Percentiles rank a stretch among this genome's conserved stretches.
Evolutionary conservation across 129 eudicot species (phyloP).

Genomic region (Escallonia herrerae): DNA sequence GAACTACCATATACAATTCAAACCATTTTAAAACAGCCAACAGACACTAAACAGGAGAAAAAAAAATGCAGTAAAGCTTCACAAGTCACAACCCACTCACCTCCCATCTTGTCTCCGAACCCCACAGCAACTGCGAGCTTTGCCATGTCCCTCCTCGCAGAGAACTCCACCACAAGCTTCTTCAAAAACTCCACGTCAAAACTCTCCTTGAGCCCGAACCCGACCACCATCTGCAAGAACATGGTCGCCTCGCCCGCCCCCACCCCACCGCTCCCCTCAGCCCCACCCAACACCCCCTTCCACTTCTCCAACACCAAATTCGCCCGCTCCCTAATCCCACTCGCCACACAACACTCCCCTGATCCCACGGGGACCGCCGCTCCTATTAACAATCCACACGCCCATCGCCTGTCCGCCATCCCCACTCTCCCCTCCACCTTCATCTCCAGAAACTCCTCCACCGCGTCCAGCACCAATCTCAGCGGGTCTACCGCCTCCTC

Average conservation of each 20-base stretch:
- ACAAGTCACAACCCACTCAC: conserved; percentile 14
- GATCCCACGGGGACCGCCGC: conserved; percentile 18
- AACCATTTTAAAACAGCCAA: too few relatives aligned
- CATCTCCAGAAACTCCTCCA: conserved; percentile 41
- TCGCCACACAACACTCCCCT: neutral
- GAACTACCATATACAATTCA: too few relatives aligned
- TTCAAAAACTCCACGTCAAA: conserved; percentile 39
- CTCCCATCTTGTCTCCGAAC: conserved; percentile 40
- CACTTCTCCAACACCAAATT: conserved; percentile 38
- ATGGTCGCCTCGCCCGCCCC: conserved; percentile 54
- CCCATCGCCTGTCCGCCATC: conserved; percentile 54
- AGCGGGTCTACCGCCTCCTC: conserved; percentile 35
- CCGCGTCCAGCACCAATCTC: conserved; percentile 41
- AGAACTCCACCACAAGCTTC: conserved; percentile 39
- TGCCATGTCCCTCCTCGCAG: conserved; percentile 48
- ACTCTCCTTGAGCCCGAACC: conserved; percentile 39
- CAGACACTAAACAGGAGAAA: too few relatives aligned
- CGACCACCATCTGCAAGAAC: conserved; percentile 46
- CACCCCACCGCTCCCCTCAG: conserved; percentile 31
- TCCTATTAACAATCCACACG: conserved; percentile 31
- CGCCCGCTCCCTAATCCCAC: conserved; percentile 25
- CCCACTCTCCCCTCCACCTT: conserved; percentile 33
- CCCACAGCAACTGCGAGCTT: conserved; percentile 41
- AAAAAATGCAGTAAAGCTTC: too few relatives aligned
- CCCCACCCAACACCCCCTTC: conserved; percentile 41